phyloP scores from a whole-genome alignment of 2,329 filamentous ascomycete species.

The Colletotrichum lentis region DNA sequence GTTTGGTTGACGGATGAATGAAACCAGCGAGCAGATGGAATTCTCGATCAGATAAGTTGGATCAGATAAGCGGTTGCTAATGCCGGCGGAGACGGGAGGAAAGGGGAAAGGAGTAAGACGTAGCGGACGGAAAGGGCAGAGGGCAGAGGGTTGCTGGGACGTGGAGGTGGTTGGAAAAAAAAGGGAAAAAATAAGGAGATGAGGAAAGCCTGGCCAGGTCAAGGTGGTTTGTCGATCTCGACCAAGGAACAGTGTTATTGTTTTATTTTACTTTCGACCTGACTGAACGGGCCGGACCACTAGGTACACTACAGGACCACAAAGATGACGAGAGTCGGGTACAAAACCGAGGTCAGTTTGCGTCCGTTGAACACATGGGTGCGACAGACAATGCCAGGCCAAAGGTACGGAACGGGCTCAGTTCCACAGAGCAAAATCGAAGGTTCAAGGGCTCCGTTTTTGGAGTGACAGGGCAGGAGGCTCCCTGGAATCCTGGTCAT shows the following conservation, averaged over 20 bases:
- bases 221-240: conserved; percentile 6
- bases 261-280: not conserved
- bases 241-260: conserved; percentile 1
- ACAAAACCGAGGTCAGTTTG: not conserved
- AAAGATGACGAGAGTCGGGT: not conserved
- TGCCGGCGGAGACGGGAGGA: conserved; percentile 2
- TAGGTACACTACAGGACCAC: not conserved
- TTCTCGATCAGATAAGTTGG: conserved; percentile 35
- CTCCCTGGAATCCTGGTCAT: conserved; percentile 4
- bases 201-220: not conserved
- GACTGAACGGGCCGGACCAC: not conserved
- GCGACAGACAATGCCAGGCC: not conserved
- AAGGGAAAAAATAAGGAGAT: conserved; percentile 13
- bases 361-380: no score
- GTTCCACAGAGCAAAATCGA: conserved; percentile 18
- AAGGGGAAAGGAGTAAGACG: not conserved
- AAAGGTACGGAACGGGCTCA: conserved; percentile 4
- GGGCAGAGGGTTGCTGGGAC: conserved; percentile 13
- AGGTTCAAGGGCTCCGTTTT: conserved; percentile 23
- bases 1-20: conserved; percentile 10
- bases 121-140: conserved; percentile 1
- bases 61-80: conserved; percentile 35
- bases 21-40: conserved; percentile 24
- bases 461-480: conserved; percentile 5
- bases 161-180: conserved; percentile 23